Conservation (phyloP, 768 basidiomycete species). For the Tulasnella calospora region DNA sequence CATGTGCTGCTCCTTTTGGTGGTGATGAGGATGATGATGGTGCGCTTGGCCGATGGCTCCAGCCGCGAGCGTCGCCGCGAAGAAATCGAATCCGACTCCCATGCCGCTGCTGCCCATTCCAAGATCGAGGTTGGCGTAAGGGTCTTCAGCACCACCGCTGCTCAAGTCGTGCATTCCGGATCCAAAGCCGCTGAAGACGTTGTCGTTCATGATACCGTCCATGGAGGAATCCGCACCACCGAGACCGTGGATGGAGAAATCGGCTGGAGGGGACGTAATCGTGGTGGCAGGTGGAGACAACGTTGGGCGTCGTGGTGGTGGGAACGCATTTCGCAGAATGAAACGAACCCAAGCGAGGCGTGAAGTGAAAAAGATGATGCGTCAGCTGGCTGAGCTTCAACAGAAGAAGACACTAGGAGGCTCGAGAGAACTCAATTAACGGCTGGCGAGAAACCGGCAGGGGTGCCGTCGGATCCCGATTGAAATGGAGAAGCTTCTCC, state of each 20-base stretch:
- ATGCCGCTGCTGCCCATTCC: neutral
- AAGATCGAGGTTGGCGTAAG: neutral
- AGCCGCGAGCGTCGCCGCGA: neutral
- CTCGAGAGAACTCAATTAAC: neutral
- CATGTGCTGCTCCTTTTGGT: slow-evolving; percentile 2
- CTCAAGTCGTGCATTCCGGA: neutral
- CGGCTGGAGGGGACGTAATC: neutral
- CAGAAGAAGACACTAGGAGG: neutral
- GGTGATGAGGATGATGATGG: no score
- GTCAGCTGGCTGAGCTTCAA: neutral
- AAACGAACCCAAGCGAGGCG: neutral
- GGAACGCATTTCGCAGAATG: neutral
- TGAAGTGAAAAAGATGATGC: neutral
- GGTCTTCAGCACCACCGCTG: neutral
- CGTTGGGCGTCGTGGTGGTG: slow-evolving; percentile 1
- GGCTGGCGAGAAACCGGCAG: slow-evolving; percentile 4
- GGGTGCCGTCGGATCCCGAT: slow-evolving; percentile 1
- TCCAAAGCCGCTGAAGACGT: neutral
- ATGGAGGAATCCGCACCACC: neutral
- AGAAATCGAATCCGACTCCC: slow-evolving; percentile 1
- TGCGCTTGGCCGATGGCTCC: neutral
- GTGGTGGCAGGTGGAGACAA: neutral
- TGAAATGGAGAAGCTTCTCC: neutral
- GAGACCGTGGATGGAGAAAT: neutral
- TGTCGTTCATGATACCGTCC: neutral